Evolutionary conservation across 2,329 filamentous ascomycete species (phyloP).

Genomic region (Arthrobotrys sinensis): DNA sequence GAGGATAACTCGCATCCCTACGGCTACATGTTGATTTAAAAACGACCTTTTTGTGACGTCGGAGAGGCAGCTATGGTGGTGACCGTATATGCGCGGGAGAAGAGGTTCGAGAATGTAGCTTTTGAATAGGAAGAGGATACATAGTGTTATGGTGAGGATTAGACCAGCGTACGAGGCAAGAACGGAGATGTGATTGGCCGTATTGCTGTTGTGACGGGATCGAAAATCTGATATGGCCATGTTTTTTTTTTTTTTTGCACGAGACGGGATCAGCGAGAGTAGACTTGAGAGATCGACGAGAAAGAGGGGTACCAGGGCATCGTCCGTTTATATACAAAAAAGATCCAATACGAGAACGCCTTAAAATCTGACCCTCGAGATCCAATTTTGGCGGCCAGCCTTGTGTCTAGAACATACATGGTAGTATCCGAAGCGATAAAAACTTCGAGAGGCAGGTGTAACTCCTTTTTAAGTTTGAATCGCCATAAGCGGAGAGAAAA

Average conservation of each 20-base stretch:
- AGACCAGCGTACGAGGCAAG: slow-evolving; percentile 31
- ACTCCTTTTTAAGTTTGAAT: neutral
- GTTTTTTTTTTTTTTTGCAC: neutral
- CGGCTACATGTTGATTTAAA: slow-evolving; percentile 43
- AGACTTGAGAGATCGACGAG: neutral
- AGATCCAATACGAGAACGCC: neutral
- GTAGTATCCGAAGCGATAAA: neutral
- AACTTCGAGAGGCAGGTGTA: neutral
- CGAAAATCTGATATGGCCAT: slow-evolving; percentile 22
- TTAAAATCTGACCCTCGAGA: neutral
- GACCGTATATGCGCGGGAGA: slow-evolving; percentile 8
- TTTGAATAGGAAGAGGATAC: slow-evolving; percentile 27
- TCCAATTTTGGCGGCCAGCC: neutral
- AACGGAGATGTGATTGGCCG: slow-evolving; percentile 11
- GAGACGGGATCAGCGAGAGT: neutral
- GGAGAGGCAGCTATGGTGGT: neutral
- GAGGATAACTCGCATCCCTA: slow-evolving; percentile 17
- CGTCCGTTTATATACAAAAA: neutral
- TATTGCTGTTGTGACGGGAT: neutral
- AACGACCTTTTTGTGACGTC: slow-evolving; percentile 25
- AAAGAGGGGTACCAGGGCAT: neutral
- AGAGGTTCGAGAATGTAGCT: slow-evolving; percentile 41
- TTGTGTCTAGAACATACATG: slow-evolving; percentile 21
- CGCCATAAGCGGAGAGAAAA: slow-evolving; percentile 20
- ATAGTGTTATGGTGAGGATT: slow-evolving; percentile 33